These are phyloP conservation scores for Tillandsia leiboldiana DNA, from an alignment of 176 grass and related monocot species.

Conservation along the genomic window DNA sequence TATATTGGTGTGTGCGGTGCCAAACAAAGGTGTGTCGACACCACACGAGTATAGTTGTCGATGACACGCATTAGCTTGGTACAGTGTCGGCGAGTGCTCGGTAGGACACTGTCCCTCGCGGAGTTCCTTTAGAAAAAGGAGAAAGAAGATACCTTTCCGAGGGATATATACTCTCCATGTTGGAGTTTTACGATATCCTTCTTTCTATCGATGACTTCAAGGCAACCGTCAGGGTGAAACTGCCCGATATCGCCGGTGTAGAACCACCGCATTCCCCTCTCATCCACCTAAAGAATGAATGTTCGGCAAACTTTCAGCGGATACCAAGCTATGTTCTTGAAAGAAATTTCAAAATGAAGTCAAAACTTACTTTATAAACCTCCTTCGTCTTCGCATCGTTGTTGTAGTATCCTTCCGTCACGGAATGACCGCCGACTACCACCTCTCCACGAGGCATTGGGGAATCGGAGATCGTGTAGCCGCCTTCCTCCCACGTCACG, in stretches of 20 bases:
- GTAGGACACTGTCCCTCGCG: not conserved
- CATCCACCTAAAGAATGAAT: slow-evolving; percentile 45
- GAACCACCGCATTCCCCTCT: slow-evolving; percentile 61
- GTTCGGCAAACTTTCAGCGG: slow-evolving; percentile 3
- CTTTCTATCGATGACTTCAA: slow-evolving; percentile 84
- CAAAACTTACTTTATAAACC: slow-evolving; percentile 49
- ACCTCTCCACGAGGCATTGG: slow-evolving; percentile 82
- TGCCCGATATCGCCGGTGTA: slow-evolving; percentile 88
- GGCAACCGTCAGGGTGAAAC: slow-evolving; percentile 78
- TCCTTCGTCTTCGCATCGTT: slow-evolving; percentile 77
- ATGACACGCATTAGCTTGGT: too few species aligned
- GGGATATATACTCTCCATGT: slow-evolving; percentile 86
- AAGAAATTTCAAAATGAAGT: not conserved
- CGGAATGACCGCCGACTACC: slow-evolving; percentile 53
- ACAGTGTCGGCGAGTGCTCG: too few species aligned
- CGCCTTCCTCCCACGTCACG: slow-evolving; percentile 73
- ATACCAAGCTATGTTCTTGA: not conserved
- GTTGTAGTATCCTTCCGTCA: slow-evolving; percentile 79
- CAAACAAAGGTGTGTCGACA: too few species aligned
- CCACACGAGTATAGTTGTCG: too few species aligned
- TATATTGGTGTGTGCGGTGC: too few species aligned
- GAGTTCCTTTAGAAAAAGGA: not conserved
- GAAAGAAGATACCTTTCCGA: slow-evolving; percentile 55
- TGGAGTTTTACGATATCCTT: slow-evolving; percentile 97
- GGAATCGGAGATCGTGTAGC: slow-evolving; percentile 65